Evolutionary conservation across 2,329 filamentous ascomycete genomes (phyloP), one percentile per base, ranked within the genome.

Genomic region (Colletotrichum plurivorum): DNA sequence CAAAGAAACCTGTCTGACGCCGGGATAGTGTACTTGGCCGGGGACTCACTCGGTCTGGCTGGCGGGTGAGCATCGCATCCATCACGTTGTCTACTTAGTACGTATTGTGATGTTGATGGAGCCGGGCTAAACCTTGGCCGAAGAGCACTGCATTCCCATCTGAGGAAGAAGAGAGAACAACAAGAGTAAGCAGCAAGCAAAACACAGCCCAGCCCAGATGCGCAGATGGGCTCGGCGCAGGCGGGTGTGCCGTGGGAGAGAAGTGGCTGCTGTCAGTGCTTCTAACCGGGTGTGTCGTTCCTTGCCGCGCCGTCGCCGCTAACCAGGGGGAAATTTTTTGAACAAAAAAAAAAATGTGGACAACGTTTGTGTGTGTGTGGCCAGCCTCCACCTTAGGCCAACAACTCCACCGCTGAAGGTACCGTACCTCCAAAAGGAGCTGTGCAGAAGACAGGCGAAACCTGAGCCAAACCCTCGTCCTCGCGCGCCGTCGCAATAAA

Each of bases 401-500:
- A 61, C 53, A 43, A 10, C 20, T 10, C 31, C 45, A 3, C 45
- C 45, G 18, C 45, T 46, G 10, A 16, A 67, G 67, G 67, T 60
- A 69, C 66, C 41, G 22, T 25, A 25, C 22, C 20, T 7, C 18
- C 25, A 39, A 66, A 56, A 61, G 66, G 62, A 60, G 62, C 27
- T 61, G 41, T 54, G 55, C 49, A 51, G 61, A 69, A 69, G 62
- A 16, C 41, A 45, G 66, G 54, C 67, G 62, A 69, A 69, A 67
- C 67, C 67, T 60, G 53, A 67, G 65, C 62, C 67, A 69, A 69
- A 67, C 67, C 67, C 55, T 46, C 63, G 65, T 55, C 67, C 67
- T 69, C 67, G n/a, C 58, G n/a, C 58, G 51, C 62, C 59, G 62
- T 69, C 56, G 55, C 55, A 69, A 69, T 69, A 69, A 69, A 68